Evolutionary conservation across 176 grass and related monocot species (phyloP).

Genomic region (Elaeis guineensis): DNA sequence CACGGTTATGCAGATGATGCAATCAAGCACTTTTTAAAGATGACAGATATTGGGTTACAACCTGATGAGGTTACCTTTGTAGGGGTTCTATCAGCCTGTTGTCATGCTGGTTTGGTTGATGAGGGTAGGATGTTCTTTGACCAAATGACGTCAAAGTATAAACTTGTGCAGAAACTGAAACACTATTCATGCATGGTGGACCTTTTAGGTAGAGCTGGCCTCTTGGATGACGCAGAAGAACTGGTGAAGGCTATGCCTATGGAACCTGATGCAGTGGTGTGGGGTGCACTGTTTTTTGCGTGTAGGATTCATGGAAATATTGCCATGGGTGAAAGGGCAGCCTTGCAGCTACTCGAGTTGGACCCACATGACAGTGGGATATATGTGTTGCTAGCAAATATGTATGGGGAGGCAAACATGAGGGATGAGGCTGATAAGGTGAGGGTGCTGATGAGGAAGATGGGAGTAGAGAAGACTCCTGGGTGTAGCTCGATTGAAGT

Average conservation of each 20-base stretch:
- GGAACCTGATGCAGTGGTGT: slow-evolving; percentile 57
- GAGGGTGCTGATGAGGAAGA: slow-evolving; percentile 56
- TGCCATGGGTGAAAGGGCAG: slow-evolving; percentile 50
- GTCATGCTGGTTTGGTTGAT: slow-evolving; percentile 61
- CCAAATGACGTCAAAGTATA: slow-evolving; percentile 49
- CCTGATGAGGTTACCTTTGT: slow-evolving; percentile 67
- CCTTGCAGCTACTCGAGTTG: slow-evolving; percentile 58
- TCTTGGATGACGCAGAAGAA: slow-evolving; percentile 55
- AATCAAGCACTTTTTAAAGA: slow-evolving; percentile 44
- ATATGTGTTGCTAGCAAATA: slow-evolving; percentile 71
- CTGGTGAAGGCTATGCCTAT: slow-evolving; percentile 64
- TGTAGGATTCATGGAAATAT: slow-evolving; percentile 72
- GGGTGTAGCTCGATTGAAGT: slow-evolving; percentile 76
- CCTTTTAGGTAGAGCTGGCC: slow-evolving; percentile 62
- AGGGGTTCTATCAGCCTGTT: slow-evolving; percentile 66
- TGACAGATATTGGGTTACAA: slow-evolving; percentile 45
- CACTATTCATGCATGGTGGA: slow-evolving; percentile 91
- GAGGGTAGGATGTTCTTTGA: slow-evolving; percentile 42
- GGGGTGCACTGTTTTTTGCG: slow-evolving; percentile 70
- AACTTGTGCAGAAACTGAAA: slow-evolving; percentile 50
- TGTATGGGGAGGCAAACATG: slow-evolving; percentile 66
- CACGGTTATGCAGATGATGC: slow-evolving; percentile 51
- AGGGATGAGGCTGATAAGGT: slow-evolving; percentile 66
- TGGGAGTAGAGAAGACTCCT: slow-evolving; percentile 69
- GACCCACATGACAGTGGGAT: slow-evolving; percentile 58